Base-by-base conservation (phyloP, 768 basidiomycete species). In the Leccinum longicurvipes region DNA sequence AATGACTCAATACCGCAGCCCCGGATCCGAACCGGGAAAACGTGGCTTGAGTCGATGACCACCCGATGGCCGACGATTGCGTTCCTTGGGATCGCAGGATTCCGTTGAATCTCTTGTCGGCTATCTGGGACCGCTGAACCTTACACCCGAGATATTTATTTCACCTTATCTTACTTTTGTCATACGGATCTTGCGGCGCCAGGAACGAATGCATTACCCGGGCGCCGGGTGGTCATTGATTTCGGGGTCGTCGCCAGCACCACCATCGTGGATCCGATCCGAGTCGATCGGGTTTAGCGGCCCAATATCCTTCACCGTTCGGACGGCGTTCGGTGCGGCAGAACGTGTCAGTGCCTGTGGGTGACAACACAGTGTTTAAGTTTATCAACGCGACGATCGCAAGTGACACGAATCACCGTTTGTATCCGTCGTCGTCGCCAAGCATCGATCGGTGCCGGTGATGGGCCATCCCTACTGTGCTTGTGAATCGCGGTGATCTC, bases 341-440 rank as follows among this genome's bases (percentile, higher is more conserved):
- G 39, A 39, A 53, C 7, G 6, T 57, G 12, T 45, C 45, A 61
- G 3, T 61, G 17, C 10, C 51, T 53, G 39, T 61, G 56, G n/a
- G 14, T 59, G 25, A 50, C 51, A 4, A 59, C 56, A n/a, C 24
- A 24, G 4, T 60, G 31, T 32, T 14, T 32, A 14, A 32, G 32
- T 15, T 14, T 32, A 60, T 51, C 19, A 60, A 8, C 12, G 29
- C 48, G n/a, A 61, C 45, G 25, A 50, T 7, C 15, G 41, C 34
- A 17, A 17, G 17, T 17, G 34, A 7, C 17, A 17, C 17, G 34
- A 34, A 14, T 17, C 34, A 14, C 34, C 34, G 15, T 32, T 32
- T 15, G 14, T n/a, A n/a, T n/a, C n/a, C n/a, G n/a, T n/a, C n/a
- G n/a, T n/a, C n/a, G n/a, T n/a, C n/a, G n/a, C n/a, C n/a, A n/a